Conservation (phyloP, 1,139 yeast genomes). For the Kurtzmaniella quercitrusa region DNA sequence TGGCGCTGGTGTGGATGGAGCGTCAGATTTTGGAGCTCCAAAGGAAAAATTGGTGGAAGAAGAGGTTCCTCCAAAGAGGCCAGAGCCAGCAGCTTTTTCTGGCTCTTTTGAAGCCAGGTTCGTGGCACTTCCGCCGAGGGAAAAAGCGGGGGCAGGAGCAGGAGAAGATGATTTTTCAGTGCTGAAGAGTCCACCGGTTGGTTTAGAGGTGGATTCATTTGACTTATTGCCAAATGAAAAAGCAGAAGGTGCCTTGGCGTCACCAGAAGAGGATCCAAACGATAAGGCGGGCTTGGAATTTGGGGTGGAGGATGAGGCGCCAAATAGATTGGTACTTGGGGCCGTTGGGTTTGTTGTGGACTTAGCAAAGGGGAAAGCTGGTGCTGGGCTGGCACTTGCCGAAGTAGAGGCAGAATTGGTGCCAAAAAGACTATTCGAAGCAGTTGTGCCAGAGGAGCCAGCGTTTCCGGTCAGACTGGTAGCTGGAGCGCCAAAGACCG, state of each 20-base stretch:
- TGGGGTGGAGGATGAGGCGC: slow-evolving; percentile 8
- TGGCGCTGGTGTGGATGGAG: slow-evolving; percentile 10
- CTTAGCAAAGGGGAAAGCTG: slow-evolving; percentile 1
- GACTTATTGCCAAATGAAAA: slow-evolving; percentile 17
- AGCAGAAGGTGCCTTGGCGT: not conserved
- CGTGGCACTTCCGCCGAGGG: slow-evolving; percentile 14
- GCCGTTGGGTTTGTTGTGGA: not conserved
- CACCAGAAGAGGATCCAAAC: slow-evolving; percentile 7
- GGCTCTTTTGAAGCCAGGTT: slow-evolving; percentile 5
- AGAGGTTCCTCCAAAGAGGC: slow-evolving; percentile 6
- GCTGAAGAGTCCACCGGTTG: slow-evolving; percentile 13
- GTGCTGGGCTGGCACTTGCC: not conserved
- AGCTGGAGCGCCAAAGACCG: slow-evolving; percentile 8
- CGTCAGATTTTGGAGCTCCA: slow-evolving; percentile 14
- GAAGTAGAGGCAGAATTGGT: not conserved
- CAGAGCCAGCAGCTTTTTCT: slow-evolving; percentile 10
- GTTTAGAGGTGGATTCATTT: slow-evolving; percentile 10
- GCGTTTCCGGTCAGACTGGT: not conserved
- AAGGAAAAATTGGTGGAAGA: slow-evolving; percentile 12
- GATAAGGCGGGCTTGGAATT: slow-evolving; percentile 8
- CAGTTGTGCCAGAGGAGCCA: slow-evolving; percentile 1
- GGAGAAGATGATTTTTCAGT: slow-evolving; percentile 5
- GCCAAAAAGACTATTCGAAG: slow-evolving; percentile 1
- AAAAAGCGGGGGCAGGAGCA: slow-evolving; percentile 7
- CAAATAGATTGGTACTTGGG: slow-evolving; percentile 12